Conservation (phyloP, 2,329 filamentous ascomycete species). For the Pseudogymnoascus sp. region DNA sequence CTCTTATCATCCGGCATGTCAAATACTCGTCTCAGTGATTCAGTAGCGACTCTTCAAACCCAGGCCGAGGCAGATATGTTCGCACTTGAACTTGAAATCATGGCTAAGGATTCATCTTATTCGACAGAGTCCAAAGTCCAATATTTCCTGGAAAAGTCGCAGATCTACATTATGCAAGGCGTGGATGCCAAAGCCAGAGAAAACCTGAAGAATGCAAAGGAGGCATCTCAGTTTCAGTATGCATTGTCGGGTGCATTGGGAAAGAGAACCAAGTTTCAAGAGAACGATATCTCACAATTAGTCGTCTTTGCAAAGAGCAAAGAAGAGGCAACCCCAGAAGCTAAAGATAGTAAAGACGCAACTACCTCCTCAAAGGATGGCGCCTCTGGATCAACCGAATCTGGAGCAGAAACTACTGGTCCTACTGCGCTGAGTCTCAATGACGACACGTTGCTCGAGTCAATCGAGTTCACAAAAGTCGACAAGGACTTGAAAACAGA, state of each 20-base stretch:
- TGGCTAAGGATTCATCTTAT: conserved; percentile 33
- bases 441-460: conserved; percentile 86
- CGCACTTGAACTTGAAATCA: conserved; percentile 37
- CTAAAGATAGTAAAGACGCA: conserved; percentile 15
- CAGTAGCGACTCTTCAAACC: conserved; percentile 51
- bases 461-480: conserved; percentile 62
- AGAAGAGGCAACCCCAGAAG: conserved; percentile 27
- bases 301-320: conserved; percentile 81
- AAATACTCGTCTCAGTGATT: conserved; percentile 40
- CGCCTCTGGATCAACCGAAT: conserved; percentile 17
- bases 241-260: conserved; percentile 79
- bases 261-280: conserved; percentile 74
- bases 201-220: conserved; percentile 61
- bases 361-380: conserved; percentile 10
- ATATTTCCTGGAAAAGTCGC: conserved; percentile 75
- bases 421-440: conserved; percentile 74
- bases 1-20: conserved; percentile 38
- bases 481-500: conserved; percentile 34
- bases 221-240: conserved; percentile 66
- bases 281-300: conserved; percentile 76
- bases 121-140: conserved; percentile 49
- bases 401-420: conserved; percentile 31
- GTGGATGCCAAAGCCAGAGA: conserved; percentile 67
- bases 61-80: conserved; percentile 53
- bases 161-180: conserved; percentile 77